Evolutionary conservation across 2,329 filamentous ascomycete species (phyloP).

Genomic region (Colletotrichum echinochloae): DNA sequence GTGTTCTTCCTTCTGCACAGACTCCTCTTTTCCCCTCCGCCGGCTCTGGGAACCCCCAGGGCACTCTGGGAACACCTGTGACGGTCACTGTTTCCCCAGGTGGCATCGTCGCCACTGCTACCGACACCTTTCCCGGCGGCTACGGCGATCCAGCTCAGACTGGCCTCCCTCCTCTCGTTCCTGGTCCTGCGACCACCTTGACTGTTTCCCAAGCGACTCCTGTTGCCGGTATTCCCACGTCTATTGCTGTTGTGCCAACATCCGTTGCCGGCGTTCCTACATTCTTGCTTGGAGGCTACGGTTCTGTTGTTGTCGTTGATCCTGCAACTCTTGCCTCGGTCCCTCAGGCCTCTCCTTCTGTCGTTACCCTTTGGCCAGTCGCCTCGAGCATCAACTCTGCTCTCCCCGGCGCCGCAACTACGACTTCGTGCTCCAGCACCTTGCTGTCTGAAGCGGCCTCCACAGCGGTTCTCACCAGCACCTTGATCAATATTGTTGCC

Average conservation of each 20-base stretch:
- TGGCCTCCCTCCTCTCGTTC: constrained; percentile 3
- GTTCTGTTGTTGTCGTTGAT: background rate
- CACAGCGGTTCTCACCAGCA: constrained; percentile 50
- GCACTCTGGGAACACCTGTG: background rate
- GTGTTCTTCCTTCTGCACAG: background rate
- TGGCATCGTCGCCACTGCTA: background rate
- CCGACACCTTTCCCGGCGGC: constrained; percentile 17
- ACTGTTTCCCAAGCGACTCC: constrained; percentile 2
- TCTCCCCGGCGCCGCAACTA: constrained; percentile 6
- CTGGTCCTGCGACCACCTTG: background rate
- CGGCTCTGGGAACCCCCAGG: background rate
- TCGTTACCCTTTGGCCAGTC: constrained; percentile 29
- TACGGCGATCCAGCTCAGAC: constrained; percentile 19
- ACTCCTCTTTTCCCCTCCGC: background rate
- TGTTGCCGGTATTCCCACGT: background rate
- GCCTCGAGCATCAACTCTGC: background rate
- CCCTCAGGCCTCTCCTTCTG: constrained; percentile 1
- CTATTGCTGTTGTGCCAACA: background rate
- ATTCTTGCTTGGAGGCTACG: background rate
- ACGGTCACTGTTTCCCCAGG: constrained; percentile 4
- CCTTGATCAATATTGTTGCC: constrained; percentile 54
- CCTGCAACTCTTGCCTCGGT: background rate
- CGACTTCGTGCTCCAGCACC: constrained; percentile 23
- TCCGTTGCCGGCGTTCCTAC: background rate
- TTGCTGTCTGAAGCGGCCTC: background rate